A percentile compares a stretch with the other conserved stretches of the same genome.
Conservation (phyloP, 371 early-diverging fungal genomes). For the Parasitella parasitica region DNA sequence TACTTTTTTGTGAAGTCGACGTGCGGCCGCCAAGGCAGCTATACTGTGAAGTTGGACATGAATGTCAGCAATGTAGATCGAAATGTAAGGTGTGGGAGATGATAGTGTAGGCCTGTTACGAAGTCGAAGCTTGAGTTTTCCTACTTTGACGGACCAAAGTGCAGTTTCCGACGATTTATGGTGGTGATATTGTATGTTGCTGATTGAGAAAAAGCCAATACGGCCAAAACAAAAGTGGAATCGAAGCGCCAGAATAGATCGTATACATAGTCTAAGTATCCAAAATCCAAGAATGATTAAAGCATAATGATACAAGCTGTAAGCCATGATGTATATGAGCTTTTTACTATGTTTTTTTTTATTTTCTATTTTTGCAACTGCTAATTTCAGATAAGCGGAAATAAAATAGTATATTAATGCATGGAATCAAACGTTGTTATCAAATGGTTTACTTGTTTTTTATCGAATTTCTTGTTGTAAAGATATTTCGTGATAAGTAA, state of each 20-base stretch:
- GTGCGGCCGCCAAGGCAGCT: constrained; percentile 5
- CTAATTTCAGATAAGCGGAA: not conserved
- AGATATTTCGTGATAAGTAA: not conserved
- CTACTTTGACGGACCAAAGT: constrained; percentile 32
- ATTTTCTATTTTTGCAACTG: too few relatives aligned
- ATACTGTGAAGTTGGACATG: constrained; percentile 26
- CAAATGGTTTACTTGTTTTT: not conserved
- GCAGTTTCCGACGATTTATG: constrained; percentile 13
- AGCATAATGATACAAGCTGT: constrained; percentile 13
- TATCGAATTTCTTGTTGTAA: not conserved
- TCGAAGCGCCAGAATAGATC: constrained; percentile 25
- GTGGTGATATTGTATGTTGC: constrained; percentile 39
- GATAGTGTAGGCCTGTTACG: constrained; percentile 16
- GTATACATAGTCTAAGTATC: constrained; percentile 2
- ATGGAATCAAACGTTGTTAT: not conserved
- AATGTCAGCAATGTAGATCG: constrained; percentile 34
- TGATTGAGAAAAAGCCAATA: constrained; percentile 48
- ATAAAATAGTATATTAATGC: not conserved
- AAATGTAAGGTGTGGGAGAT: constrained; percentile 36
- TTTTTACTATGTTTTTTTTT: too few relatives aligned
- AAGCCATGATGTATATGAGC: constrained; percentile 1
- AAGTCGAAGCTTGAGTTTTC: constrained; percentile 44
- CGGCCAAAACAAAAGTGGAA: constrained; percentile 42
- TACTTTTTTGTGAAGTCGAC: constrained; percentile 1
- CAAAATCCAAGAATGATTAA: constrained; percentile 6